Evolutionary conservation across 176 grass and related monocot species (phyloP), one percentile per base, ranked within the genome.

Genomic region (Oryza australiensis): DNA sequence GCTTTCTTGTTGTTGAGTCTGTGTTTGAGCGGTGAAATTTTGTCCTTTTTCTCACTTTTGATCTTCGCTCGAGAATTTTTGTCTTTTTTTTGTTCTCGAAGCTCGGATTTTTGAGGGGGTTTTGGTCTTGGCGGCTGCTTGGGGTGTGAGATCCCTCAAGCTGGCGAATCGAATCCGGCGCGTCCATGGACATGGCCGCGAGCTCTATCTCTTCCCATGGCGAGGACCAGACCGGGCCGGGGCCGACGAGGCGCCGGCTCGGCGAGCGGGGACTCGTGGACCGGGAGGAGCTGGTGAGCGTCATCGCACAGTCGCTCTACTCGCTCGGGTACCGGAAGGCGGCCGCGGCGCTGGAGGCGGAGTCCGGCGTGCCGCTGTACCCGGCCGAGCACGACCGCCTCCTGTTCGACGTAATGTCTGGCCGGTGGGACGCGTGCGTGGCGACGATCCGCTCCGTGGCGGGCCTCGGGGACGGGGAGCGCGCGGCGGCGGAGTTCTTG

Each of bases 321-420:
- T 93, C 93, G 3, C 93, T 99, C 46, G 96, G 93, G 24, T 95
- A 93, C 80, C 76, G 76, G 68, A 89, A 80, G 77, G 89, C 96
- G 16, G 96, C 96, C 4, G 86, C 80, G 23, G n/a, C 77, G 26
- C 89, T 99, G 4, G 96, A 99, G 86, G 77, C 70, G 7, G 96
- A 99, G 84, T 95, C 96, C 18, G 93, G 96, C 7, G 71, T 99
- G 66, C 65, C 78, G 3, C 91, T 90, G 23, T 89, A 99, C 70
- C 89, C 89, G 5, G 74, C 82, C 4, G 91, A 95, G 85, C 88
- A 92, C 62, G 83, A 84, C 68, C 83, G 60, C 75, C 87, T 99
- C 41, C 75, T 95, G 78, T 70, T 93, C 49, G 70, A 93, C 51
- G 81, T 90, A 71, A 88, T 99, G 91, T 73, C 87, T 26, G 96